These are phyloP conservation scores for Ceratocystis eucalypticola DNA, from an alignment of 2,329 filamentous ascomycete species.

Conservation along the genomic window DNA sequence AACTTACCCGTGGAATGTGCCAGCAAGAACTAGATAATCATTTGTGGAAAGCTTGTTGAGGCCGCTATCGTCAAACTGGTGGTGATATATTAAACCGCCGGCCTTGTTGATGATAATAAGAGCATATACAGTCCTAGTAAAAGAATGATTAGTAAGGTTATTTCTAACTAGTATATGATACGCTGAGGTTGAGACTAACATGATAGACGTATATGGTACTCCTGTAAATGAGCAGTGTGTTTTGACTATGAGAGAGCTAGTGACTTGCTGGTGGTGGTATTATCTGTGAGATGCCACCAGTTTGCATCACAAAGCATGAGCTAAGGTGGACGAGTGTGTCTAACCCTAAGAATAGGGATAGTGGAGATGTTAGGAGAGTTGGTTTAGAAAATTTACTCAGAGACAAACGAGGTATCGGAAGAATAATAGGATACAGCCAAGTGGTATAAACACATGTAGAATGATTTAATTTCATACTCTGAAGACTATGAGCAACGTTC, in stretches of 20 bases:
- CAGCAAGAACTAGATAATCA: constrained; percentile 90
- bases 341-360: neutral
- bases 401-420: neutral
- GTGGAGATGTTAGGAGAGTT: neutral
- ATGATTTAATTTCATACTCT: neutral
- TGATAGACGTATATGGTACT: neutral
- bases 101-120: constrained; percentile 99
- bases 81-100: constrained; percentile 89
- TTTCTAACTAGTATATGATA: neutral
- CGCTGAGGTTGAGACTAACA: neutral
- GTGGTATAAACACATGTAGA: neutral
- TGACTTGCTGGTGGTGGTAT: neutral
- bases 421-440: neutral
- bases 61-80: constrained; percentile 73
- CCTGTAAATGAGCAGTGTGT: neutral
- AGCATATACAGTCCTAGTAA: constrained; percentile 72
- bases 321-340: neutral
- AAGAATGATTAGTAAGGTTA: neutral
- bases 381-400: neutral
- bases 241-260: neutral
- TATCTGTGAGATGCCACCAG: neutral
- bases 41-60: constrained; percentile 85
- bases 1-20: constrained; percentile 82
- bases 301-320: neutral
- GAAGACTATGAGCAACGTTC: neutral